A percentile compares a stretch with the other conserved stretches of the same genome.
Conservation (phyloP, 1,284 basidiomycete species). For the Fistulinella cinereoalba region DNA sequence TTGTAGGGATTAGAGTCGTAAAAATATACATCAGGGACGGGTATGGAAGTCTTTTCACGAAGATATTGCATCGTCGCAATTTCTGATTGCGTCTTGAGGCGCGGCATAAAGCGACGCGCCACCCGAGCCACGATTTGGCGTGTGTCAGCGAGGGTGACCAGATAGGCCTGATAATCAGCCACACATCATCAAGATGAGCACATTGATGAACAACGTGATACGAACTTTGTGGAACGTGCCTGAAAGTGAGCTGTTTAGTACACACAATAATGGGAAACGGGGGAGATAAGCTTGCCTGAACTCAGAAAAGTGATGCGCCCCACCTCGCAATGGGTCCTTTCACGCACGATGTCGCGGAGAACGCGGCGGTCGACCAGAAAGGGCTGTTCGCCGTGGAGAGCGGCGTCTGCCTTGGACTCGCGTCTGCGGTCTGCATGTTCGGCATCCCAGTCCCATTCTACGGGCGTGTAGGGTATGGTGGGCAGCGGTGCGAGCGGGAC, state of each 20-base stretch:
- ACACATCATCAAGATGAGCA: conserved; percentile 7
- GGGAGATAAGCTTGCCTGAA: conserved; percentile 50
- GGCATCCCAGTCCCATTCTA: conserved; percentile 65
- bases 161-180: conserved; percentile 55
- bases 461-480: conserved; percentile 1
- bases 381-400: conserved; percentile 54
- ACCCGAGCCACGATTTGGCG: conserved; percentile 70
- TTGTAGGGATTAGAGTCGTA: conserved; percentile 81
- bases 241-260: conserved; percentile 27
- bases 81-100: conserved; percentile 78
- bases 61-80: conserved; percentile 78
- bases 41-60: conserved; percentile 61
- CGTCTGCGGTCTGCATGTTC: conserved; percentile 63
- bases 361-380: conserved; percentile 71
- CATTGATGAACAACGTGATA: conserved; percentile 6
- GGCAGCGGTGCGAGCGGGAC: conserved; percentile 16
- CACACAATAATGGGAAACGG: conserved; percentile 4
- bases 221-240: conserved; percentile 75
- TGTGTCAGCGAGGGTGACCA: conserved; percentile 61
- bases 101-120: conserved; percentile 77
- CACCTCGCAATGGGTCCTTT: conserved; percentile 62
- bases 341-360: conserved; percentile 69
- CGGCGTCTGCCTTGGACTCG: conserved; percentile 59
- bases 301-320: conserved; percentile 69
- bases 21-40: conserved; percentile 69